Evolutionary conservation across 768 basidiomycete species (phyloP), one percentile per base, ranked within the genome.

Genomic region (Sporobolomyces pararoseus): DNA sequence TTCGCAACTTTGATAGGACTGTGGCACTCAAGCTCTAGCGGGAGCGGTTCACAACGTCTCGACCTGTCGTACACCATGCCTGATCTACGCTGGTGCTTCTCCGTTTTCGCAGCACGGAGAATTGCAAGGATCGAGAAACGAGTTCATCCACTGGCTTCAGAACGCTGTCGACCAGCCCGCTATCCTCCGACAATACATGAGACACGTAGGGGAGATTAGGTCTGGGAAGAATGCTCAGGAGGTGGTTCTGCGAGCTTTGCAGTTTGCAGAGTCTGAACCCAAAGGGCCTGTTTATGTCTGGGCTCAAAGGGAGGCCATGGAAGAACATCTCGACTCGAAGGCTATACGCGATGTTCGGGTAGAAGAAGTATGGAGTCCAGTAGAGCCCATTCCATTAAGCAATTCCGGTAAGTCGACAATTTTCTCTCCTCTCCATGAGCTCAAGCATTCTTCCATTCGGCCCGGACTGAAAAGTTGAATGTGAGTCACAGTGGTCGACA

Each of bases 21-120:
- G 42, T 32, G 25, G 29, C n/a, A 49, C 16, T 4, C 63, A 88
- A 85, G 86, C 85, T 6, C 78, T 88, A 21, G 88, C 85, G 4
- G 87, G 87, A 14, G 88, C 88, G 0, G 81, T 89, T 1, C 88
- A 89, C 74, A 89, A 89, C 69, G 87, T 85, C 12, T 86, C 87
- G 74, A 82, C 84, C 57, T 83, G 83, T 31, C 82, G 85, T 31
- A 82, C 81, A 0, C 88, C 88, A 4, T 82, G 88, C 23, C 77
- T 89, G 66, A 88, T 89, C 39, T 89, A 88, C 70, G 86, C 88
- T 7, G 88, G 88, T 0, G 85, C 87, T 0, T 84, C 87, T 0
- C 86, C 88, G 0, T 85, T 85, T 75, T 84, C 84, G 39, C 79
- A 78, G 7, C 78, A 84, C 46, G 83, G 83, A 1, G 87, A 88